Conservation (phyloP, 2,329 filamentous ascomycete genomes). For the Colletotrichum tropicicola region DNA sequence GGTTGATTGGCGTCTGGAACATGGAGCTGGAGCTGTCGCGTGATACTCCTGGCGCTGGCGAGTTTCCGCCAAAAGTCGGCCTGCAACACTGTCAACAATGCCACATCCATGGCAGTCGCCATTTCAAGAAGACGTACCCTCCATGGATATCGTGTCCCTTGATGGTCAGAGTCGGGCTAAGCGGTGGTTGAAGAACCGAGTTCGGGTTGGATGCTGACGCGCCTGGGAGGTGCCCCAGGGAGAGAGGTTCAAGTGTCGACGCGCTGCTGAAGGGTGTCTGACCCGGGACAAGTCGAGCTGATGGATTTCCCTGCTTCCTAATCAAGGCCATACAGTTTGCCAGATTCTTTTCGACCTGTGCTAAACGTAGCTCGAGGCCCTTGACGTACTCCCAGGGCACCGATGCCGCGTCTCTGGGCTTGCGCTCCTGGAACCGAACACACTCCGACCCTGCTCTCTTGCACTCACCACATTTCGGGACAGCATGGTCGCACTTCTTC, state of each 20-base stretch:
- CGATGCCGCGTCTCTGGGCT: not conserved
- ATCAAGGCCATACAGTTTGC: slow-evolving; percentile 4
- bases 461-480: slow-evolving; percentile 6
- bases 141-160: not conserved
- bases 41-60: not conserved
- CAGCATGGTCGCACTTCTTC: slow-evolving; percentile 16
- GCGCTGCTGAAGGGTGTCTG: not conserved
- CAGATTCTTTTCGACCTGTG: slow-evolving; percentile 1
- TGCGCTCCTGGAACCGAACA: slow-evolving; percentile 7
- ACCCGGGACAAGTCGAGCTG: not conserved
- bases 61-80: not conserved
- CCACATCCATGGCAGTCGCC: not conserved
- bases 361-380: slow-evolving; percentile 6
- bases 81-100: not conserved
- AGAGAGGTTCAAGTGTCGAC: not conserved
- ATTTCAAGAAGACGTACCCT: not conserved
- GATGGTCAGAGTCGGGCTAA: not conserved
- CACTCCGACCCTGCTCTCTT: slow-evolving; percentile 2
- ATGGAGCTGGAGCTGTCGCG: not conserved
- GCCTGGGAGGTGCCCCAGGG: not conserved
- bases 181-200: not conserved
- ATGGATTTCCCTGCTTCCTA: slow-evolving; percentile 1
- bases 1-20: not conserved
- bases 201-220: not conserved
- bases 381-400: slow-evolving; percentile 19